Base-by-base conservation (phyloP, 805 yeast species). In the Sugiyamaella americana region DNA sequence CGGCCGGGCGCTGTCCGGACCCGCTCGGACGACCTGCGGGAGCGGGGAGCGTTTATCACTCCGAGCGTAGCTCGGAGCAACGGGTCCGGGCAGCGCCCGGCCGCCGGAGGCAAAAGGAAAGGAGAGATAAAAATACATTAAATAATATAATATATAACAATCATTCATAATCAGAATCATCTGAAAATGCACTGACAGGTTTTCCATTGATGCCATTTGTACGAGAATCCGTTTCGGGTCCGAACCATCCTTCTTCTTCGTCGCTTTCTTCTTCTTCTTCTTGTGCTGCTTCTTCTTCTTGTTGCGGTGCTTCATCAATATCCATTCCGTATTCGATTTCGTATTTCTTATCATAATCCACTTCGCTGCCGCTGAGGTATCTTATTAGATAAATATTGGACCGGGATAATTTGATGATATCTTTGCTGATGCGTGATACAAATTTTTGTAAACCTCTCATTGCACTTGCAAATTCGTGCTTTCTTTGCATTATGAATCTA, bases 161-260 rank as follows among this genome's bases (percentile, higher is more conserved):
- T n/a, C n/a, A n/a, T n/a, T n/a, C n/a, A 56, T 79, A 61, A 58
- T 81, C 79, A 70, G 89, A 96, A 63, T 89, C 96, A 56, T 89
- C 96, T 62, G 85, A 87, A 57, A 80, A 23, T 10, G 32, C 42
- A 38, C 17, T 4, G 3, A 19, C 37, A 11, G 30, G 16, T 40
- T 40, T 32, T 8, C 40, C 44, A 41, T 30, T 35, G 24, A 42
- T 16, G 3, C 46, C 50, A 11, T 50, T 47, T 35, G 44, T 29
- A 40, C 54, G 51, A 10, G 59, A 59, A 8, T 16, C 19, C 17
- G 39, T 16, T 34, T 58, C 56, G 21, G 62, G 59, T 10, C 65
- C 67, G 47, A 63, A 56, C 69, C 67, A 61, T 23, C 67, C 65
- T 32, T 58, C 66, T 6, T 61, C 63, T 17, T 61, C 70, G 40